A percentile compares a stretch with the other conserved stretches of the same genome.
phyloP scores from a whole-genome alignment of 148 eudicot species.

The Pouteria glomerata region DNA sequence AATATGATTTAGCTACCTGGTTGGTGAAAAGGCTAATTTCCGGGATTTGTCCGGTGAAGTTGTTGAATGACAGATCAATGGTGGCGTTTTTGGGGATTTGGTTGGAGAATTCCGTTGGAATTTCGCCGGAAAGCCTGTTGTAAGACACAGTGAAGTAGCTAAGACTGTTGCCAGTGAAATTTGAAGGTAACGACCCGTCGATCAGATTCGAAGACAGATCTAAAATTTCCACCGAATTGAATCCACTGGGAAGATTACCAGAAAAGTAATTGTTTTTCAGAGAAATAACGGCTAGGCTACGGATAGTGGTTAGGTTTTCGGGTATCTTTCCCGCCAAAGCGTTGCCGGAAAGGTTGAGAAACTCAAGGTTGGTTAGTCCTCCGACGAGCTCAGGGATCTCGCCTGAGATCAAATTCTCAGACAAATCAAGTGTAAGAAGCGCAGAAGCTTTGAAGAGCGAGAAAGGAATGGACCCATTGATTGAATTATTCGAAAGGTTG shows the following conservation, averaged over 20 bases:
- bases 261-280: conserved; percentile 49
- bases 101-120: conserved; percentile 50
- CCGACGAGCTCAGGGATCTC: conserved; percentile 46
- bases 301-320: conserved; percentile 29
- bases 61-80: conserved; percentile 68
- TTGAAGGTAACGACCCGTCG: conserved; percentile 57
- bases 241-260: conserved; percentile 53
- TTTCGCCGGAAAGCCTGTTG: conserved; percentile 63
- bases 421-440: conserved; percentile 55
- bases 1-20: conserved; percentile 40
- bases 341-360: conserved; percentile 59
- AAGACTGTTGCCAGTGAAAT: conserved; percentile 43
- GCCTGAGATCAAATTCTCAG: conserved; percentile 65
- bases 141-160: conserved; percentile 51
- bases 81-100: conserved; percentile 54
- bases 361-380: conserved; percentile 33
- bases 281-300: conserved; percentile 43
- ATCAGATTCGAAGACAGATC: conserved; percentile 72
- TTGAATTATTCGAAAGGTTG: conserved; percentile 58
- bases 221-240: conserved; percentile 35
- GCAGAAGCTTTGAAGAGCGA: conserved; percentile 38
- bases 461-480: conserved; percentile 66
- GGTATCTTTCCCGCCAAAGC: conserved; percentile 64
- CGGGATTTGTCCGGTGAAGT: conserved; percentile 70
- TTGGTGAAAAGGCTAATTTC: conserved; percentile 32